Percentiles rank a stretch among this genome's conserved stretches.
phyloP scores from a whole-genome alignment of 495 filamentous ascomycete genomes.

The Daldinia concentrica region DNA sequence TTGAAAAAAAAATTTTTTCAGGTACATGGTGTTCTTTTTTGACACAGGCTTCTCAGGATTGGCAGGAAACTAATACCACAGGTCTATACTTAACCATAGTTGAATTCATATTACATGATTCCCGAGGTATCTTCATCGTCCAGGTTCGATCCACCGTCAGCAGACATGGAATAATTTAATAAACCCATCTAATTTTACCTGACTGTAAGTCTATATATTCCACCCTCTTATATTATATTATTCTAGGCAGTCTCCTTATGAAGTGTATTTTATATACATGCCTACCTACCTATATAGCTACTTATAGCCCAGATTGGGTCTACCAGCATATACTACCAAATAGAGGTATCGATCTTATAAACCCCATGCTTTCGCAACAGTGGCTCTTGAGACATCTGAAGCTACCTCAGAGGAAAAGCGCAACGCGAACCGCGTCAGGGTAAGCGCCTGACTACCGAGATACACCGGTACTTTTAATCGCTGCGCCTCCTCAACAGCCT shows the following conservation, averaged over 20 bases:
- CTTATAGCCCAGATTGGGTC: not conserved
- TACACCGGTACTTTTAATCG: constrained; percentile 53
- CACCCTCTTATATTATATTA: not conserved
- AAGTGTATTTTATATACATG: not conserved
- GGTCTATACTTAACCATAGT: constrained; percentile 21
- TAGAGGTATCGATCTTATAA: constrained; percentile 6
- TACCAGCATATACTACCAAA: not conserved
- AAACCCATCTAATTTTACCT: not conserved
- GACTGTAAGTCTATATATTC: not conserved
- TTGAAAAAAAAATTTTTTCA: not conserved
- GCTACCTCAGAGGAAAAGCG: constrained; percentile 24
- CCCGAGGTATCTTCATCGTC: not conserved
- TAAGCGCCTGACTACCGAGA: constrained; percentile 52
- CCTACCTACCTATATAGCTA: not conserved
- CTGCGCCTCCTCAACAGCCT: constrained; percentile 63
- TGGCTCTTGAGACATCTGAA: constrained; percentile 42
- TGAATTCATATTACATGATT: constrained; percentile 15
- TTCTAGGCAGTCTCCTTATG: no score
- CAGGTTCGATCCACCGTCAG: not conserved
- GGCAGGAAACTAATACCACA: constrained; percentile 24
- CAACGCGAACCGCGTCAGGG: constrained; percentile 46
- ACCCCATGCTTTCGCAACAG: constrained; percentile 53
- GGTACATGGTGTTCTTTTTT: not conserved
- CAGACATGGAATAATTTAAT: not conserved
- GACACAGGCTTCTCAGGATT: not conserved